A percentile compares a stretch with the other conserved stretches of the same genome.
Conservation (phyloP, 1,139 yeast genomes). For the Debaryomyces udenii region DNA sequence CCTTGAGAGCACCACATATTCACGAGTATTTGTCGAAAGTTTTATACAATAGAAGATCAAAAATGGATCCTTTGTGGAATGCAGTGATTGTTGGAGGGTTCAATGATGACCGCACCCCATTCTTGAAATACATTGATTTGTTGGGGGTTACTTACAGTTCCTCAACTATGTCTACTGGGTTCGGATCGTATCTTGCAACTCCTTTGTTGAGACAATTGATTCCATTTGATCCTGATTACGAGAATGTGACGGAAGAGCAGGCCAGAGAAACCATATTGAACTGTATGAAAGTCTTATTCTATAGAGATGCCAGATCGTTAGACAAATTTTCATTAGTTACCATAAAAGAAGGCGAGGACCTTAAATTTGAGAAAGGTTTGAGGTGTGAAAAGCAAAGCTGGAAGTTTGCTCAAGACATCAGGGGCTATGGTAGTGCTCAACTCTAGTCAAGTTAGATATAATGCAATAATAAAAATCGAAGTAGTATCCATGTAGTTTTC, state of each 20-base stretch:
- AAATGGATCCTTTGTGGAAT: slow-evolving; percentile 97
- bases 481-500: too few species aligned
- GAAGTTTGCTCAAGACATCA: slow-evolving; percentile 87
- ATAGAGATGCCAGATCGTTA: slow-evolving; percentile 93
- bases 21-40: slow-evolving; percentile 86
- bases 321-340: slow-evolving; percentile 85
- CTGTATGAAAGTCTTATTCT: slow-evolving; percentile 92
- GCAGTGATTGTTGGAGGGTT: slow-evolving; percentile 90
- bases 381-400: slow-evolving; percentile 79
- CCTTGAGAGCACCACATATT: slow-evolving; percentile 80
- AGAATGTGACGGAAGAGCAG: slow-evolving; percentile 66
- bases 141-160: slow-evolving; percentile 90
- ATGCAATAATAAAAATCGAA: too few species aligned
- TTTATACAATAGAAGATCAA: slow-evolving; percentile 83
- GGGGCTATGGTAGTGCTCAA: slow-evolving; percentile 81
- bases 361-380: slow-evolving; percentile 66
- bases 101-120: slow-evolving; percentile 66
- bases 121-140: slow-evolving; percentile 83
- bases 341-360: slow-evolving; percentile 56
- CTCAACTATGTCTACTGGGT: slow-evolving; percentile 93
- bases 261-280: slow-evolving; percentile 78
- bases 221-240: slow-evolving; percentile 76
- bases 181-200: slow-evolving; percentile 91
- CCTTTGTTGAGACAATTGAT: slow-evolving; percentile 87
- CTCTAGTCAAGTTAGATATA: slow-evolving; percentile 11